Evolutionary conservation across 1,284 basidiomycete species (phyloP).

Genomic region (Leccinum laetum): DNA sequence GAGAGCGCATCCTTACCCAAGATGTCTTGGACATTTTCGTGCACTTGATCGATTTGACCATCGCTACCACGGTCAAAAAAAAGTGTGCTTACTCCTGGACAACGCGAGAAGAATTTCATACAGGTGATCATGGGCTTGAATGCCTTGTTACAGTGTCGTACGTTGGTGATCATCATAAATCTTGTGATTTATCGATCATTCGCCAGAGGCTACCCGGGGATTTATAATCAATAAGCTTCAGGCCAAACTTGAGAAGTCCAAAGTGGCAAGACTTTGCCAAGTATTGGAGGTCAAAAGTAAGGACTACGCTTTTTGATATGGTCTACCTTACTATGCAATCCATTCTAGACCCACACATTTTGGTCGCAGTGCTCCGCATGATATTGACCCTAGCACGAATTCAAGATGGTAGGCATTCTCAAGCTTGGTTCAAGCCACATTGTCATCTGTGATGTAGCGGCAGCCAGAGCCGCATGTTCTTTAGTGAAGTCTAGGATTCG

Average conservation of each 20-base stretch:
- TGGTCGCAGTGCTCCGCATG: not conserved
- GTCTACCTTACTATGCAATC: not conserved
- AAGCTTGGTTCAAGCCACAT: no score
- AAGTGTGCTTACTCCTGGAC: not conserved
- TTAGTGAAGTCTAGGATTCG: slow-evolving; percentile 8
- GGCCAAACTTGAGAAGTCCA: not conserved
- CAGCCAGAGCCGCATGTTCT: slow-evolving; percentile 1
- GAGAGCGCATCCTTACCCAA: slow-evolving; percentile 14
- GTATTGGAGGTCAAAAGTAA: slow-evolving; percentile 10
- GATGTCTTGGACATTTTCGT: slow-evolving; percentile 18
- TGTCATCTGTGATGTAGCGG: not conserved
- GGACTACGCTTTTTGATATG: not conserved
- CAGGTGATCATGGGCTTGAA: slow-evolving; percentile 23
- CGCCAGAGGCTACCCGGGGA: slow-evolving; percentile 10
- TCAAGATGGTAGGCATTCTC: not conserved
- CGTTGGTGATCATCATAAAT: not conserved
- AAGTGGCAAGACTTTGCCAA: slow-evolving; percentile 7
- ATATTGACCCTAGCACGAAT: not conserved
- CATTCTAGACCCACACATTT: not conserved
- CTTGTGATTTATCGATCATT: not conserved
- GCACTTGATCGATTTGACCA: slow-evolving; percentile 14
- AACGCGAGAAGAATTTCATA: slow-evolving; percentile 12
- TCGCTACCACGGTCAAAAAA: not conserved
- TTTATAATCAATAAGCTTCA: slow-evolving; percentile 13
- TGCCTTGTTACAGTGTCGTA: slow-evolving; percentile 23